These are phyloP conservation scores for Hortiboletus rubellus DNA, from an alignment of 1,284 basidiomycete genomes.

Conservation along the genomic window DNA sequence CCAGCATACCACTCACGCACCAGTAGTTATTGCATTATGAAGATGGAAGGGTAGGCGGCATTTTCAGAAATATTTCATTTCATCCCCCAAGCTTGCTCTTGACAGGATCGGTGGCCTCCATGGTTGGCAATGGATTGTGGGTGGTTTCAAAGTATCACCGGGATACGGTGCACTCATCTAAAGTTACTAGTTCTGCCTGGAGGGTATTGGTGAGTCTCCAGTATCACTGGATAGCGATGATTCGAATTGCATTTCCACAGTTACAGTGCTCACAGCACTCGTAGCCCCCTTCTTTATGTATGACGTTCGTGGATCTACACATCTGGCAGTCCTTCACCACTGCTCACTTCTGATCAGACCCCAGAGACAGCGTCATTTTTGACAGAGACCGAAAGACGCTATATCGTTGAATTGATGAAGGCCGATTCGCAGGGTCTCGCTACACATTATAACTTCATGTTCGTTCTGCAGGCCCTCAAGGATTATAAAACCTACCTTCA, in stretches of 20 bases:
- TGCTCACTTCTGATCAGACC: conserved; percentile 32
- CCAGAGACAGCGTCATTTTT: conserved; percentile 47
- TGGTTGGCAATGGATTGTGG: conserved; percentile 50
- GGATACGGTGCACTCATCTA: background rate
- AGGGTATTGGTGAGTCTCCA: conserved; percentile 27
- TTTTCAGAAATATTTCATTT: background rate
- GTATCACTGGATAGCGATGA: background rate
- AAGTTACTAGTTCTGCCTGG: conserved; percentile 33
- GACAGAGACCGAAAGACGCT: conserved; percentile 37
- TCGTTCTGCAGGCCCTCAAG: conserved; percentile 41
- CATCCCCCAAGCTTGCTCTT: background rate
- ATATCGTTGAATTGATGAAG: conserved; percentile 39
- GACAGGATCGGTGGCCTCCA: conserved; percentile 37
- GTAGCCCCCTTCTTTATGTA: conserved; percentile 42
- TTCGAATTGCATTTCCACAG: conserved; percentile 13
- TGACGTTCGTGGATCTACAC: conserved; percentile 36
- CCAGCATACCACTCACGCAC: conserved; percentile 3
- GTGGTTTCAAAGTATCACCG: conserved; percentile 11
- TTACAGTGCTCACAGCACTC: conserved; percentile 41
- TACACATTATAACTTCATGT: conserved; percentile 36
- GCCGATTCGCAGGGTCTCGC: conserved; percentile 36
- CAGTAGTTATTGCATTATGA: conserved; percentile 15
- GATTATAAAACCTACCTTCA: conserved; percentile 50
- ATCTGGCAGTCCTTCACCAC: background rate
- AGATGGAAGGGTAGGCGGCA: conserved; percentile 19